These are phyloP conservation scores for Rhodotorula mucilaginosa DNA, from an alignment of 1,284 basidiomycete species.

Conservation along the genomic window DNA sequence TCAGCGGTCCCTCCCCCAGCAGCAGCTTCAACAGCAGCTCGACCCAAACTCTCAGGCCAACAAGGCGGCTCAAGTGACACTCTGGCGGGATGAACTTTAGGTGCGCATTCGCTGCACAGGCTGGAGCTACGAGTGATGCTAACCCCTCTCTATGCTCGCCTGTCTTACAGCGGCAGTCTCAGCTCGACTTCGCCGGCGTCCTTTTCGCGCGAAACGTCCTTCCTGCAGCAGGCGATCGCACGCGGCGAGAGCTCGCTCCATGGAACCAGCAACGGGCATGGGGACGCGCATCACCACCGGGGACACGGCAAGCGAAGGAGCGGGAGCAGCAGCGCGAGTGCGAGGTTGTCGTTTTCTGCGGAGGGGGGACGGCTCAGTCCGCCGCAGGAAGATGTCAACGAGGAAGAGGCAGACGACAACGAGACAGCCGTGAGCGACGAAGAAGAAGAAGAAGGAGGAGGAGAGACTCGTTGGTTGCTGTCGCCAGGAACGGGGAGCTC, in stretches of 20 bases:
- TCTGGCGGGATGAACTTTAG: neutral
- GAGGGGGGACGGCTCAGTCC: conserved; percentile 28
- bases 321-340: neutral
- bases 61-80: too few relatives aligned
- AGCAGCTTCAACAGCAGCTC: neutral
- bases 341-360: conserved; percentile 21
- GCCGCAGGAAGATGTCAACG: conserved; percentile 22
- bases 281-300: neutral
- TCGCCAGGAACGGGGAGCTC: too few relatives aligned
- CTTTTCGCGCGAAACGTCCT: conserved; percentile 33
- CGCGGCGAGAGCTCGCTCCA: conserved; percentile 18
- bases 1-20: neutral
- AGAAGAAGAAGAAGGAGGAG: neutral
- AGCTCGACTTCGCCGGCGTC: conserved; percentile 32
- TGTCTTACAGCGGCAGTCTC: conserved; percentile 8
- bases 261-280: neutral
- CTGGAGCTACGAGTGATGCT: neutral
- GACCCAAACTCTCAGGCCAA: neutral
- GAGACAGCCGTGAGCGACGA: neutral
- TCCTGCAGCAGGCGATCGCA: conserved; percentile 30
- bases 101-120: neutral
- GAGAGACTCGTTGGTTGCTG: neutral
- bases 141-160: conserved; percentile 41
- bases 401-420: conserved; percentile 16
- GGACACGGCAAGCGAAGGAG: neutral